Evolutionary conservation across 108 stramenopile genomes (phyloP).

Genomic region (Nitzschia sp.): DNA sequence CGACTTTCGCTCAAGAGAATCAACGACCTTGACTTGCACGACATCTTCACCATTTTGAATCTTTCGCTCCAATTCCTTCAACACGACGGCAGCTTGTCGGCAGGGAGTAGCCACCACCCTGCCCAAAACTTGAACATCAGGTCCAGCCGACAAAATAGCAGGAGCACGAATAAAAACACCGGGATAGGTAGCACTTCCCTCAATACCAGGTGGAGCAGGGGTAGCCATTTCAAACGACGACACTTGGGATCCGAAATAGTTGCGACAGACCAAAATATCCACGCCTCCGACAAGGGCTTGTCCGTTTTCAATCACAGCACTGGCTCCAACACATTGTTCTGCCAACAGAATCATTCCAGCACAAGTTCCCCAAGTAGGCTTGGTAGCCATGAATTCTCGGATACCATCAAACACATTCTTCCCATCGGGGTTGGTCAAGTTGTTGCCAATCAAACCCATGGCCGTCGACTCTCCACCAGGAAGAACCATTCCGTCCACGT

Average conservation of each 20-base stretch:
- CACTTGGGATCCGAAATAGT: conserved; percentile 97
- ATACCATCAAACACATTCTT: conserved; percentile 73
- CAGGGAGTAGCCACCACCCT: conserved; percentile 88
- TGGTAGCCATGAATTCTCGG: conserved; percentile 63
- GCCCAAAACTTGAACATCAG: conserved; percentile 78
- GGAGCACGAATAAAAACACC: conserved; percentile 98
- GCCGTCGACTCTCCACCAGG: conserved; percentile 99
- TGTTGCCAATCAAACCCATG: conserved; percentile 89
- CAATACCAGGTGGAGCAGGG: conserved; percentile 51
- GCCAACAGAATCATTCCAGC: conserved; percentile 98
- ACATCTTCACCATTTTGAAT: conserved; percentile 78
- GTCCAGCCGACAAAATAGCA: conserved; percentile 84
- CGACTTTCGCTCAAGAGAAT: conserved; percentile 63
- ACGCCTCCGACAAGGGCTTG: conserved; percentile 94
- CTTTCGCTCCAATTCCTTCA: conserved; percentile 75
- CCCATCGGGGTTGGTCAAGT: conserved; percentile 22
- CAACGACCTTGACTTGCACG: conserved; percentile 73
- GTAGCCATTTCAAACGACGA: conserved; percentile 90
- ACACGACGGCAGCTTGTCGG: conserved; percentile 79
- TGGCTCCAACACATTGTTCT: conserved; percentile 85
- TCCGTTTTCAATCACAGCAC: conserved; percentile 89
- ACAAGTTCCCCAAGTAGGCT: conserved; percentile 98
- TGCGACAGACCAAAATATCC: conserved; percentile 92
- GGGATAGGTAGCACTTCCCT: conserved; percentile 51
- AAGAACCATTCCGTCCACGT: conserved; percentile 90